Evolutionary conservation across 176 grass and related monocot species (phyloP), one percentile per base, ranked within the genome.

Genomic region (Aegilops speltoides): DNA sequence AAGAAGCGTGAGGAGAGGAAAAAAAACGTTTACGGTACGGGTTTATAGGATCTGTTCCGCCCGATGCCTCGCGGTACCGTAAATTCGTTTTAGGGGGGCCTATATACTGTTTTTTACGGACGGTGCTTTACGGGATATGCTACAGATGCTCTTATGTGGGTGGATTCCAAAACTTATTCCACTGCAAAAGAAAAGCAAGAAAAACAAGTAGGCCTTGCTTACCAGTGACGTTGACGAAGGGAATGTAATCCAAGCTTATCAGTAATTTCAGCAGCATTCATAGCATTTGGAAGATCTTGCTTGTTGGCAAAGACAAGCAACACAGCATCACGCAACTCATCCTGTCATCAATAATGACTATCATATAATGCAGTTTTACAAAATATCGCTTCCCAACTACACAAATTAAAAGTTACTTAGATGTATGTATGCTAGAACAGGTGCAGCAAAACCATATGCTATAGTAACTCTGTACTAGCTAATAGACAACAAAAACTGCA

Each of bases 271-370:
- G 83, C 83, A 4, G 83, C 83, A 65, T 84, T 76, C 71, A 84
- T 84, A 50, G 83, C 83, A 84, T 84, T 84, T 50, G 83, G 83
- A 64, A 84, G 71, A 84, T 84, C 83, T 84, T 84, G 71, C 71
- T 84, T 84, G 26, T 84, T 84, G 19, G 83, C 83, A 11, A 84
- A 76, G 11, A 84, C 83, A 65, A 84, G 83, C 71, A 84, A 84
- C 57, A 84, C 71, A 76, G 71, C 71, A 1, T 76, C 71, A 7
- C 83, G 71, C 28, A 84, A 64, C 71, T 84, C 71, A 84, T 84
- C 82, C 83, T 84, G 71, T 37, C 71, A 50, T 32, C 60, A 73
- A 76, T 76, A 34, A 26, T 76, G 59, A 84, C 29, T 31, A 43
- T 74, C 37, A 74, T 43, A 22, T 41, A 74, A 36, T 6, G 10